Evolutionary conservation across 768 basidiomycete genomes (phyloP), one percentile per base, ranked within the genome.

Genomic region (Symmetrospora coprosmae): DNA sequence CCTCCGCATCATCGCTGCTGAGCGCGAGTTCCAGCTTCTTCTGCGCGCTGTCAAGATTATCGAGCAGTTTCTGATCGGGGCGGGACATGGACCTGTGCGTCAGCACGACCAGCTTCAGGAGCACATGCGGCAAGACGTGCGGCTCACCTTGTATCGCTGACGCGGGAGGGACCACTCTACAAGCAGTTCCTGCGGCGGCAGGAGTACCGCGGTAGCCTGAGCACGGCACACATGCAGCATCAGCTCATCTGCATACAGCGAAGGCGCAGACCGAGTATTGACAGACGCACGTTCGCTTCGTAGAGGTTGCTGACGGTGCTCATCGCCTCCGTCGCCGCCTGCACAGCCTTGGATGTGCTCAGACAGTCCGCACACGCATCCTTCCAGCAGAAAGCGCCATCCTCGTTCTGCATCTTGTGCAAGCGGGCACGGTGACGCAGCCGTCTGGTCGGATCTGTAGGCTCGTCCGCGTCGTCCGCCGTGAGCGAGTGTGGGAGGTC

Each of bases 361-460:
- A 88, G 72, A 69, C 87, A 89, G 35, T 82, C 86, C 85, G 58
- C 52, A 55, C 27, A 47, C 35, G 25, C 77, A 52, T 89, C 85
- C 25, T 81, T 77, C 86, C 87, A 91, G 70, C 86, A 87, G 85
- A 87, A 86, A 2, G 85, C 86, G 0, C 85, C 83, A 25, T 85
- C 79, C 8, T 76, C 75, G 64, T 87, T 88, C 53, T 81, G 66
- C 49, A 83, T 43, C 17, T 47, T 31, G 33, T 58, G 41, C 4
- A 43, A 39, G 43, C 46, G 43, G 6, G 55, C 55, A n/a, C 40
- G 17, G 21, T 45, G 25, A 6, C 55, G 40, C 19, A 28, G 30
- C n/a, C 55, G 7, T 25, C 51, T 3, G 4, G 51, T 53, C n/a
- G 23, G 23, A 31, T 53, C 38, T 19, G 38, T 19, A 19, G 51